phyloP scores from a whole-genome alignment of 176 grass and related monocot species.

The Rhipidocladum racemiflorum region DNA sequence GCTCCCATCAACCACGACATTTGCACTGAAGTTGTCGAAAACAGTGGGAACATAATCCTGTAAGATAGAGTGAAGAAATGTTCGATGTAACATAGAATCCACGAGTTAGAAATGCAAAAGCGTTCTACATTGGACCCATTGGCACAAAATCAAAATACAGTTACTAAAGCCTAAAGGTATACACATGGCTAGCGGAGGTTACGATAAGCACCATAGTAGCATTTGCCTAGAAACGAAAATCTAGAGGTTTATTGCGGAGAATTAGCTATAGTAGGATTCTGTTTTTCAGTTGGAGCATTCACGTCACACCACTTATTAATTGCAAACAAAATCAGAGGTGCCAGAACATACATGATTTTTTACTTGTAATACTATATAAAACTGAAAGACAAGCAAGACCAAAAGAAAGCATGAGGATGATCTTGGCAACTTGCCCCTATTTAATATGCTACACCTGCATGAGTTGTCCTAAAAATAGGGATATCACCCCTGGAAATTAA shows the following conservation, averaged over 20 bases:
- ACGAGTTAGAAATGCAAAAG: background rate
- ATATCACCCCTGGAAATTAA: background rate
- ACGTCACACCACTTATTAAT: background rate
- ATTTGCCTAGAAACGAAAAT: background rate
- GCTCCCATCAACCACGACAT: conserved; percentile 65
- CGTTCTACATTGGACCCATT: background rate
- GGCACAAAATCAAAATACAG: background rate
- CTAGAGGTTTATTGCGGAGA: background rate
- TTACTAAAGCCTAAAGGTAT: background rate
- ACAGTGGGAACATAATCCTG: conserved; percentile 76
- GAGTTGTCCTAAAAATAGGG: background rate
- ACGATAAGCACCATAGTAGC: background rate
- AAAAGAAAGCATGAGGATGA: background rate
- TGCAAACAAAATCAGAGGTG: background rate
- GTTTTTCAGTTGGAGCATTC: background rate
- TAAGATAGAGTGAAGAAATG: conserved; percentile 16
- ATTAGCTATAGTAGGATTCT: background rate
- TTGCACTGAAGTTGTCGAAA: conserved; percentile 70
- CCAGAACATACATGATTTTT: background rate
- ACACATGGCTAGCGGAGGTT: background rate
- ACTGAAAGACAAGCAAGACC: background rate
- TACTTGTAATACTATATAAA: background rate
- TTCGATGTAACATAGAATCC: background rate
- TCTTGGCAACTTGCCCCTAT: background rate
- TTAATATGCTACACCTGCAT: background rate